Percentiles rank a stretch among this genome's conserved stretches.
These are phyloP conservation scores for Mycotypha africana DNA, from an alignment of 371 early-diverging fungal species.

Conservation along the genomic window DNA sequence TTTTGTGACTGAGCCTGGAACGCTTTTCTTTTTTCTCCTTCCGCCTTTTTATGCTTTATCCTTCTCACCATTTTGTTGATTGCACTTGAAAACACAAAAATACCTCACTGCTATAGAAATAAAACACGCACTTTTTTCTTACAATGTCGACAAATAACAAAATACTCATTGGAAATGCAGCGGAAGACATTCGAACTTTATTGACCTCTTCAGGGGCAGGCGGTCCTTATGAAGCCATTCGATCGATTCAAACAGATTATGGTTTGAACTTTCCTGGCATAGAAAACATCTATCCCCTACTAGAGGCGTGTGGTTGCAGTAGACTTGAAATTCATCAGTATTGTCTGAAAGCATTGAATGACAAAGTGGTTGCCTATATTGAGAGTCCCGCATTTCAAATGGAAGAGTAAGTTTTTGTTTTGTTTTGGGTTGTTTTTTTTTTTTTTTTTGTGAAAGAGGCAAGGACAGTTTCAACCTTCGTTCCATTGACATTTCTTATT, in stretches of 20 bases:
- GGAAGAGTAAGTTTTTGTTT: conserved; percentile 43
- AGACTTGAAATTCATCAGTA: conserved; percentile 50
- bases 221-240: conserved; percentile 36
- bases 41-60: too few species aligned
- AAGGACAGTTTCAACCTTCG: neutral
- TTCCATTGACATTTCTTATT: too few species aligned
- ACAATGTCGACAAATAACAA: conserved; percentile 7
- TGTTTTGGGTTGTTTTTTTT: too few species aligned
- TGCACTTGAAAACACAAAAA: neutral
- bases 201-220: conserved; percentile 32
- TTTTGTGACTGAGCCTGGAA: too few species aligned
- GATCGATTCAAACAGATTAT: conserved; percentile 29
- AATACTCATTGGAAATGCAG: conserved; percentile 27
- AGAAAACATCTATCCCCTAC: conserved; percentile 51
- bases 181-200: conserved; percentile 23
- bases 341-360: conserved; percentile 52
- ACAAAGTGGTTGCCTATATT: conserved; percentile 30
- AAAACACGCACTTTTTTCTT: neutral
- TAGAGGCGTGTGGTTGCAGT: conserved; percentile 54
- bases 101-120: too few species aligned
- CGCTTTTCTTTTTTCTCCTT: too few species aligned
- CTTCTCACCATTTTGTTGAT: too few species aligned
- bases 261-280: conserved; percentile 48
- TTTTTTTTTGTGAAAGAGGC: neutral
- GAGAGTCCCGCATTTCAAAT: conserved; percentile 34